Evolutionary conservation across 805 yeast genomes (phyloP).

Genomic region (Candida hungchunana): DNA sequence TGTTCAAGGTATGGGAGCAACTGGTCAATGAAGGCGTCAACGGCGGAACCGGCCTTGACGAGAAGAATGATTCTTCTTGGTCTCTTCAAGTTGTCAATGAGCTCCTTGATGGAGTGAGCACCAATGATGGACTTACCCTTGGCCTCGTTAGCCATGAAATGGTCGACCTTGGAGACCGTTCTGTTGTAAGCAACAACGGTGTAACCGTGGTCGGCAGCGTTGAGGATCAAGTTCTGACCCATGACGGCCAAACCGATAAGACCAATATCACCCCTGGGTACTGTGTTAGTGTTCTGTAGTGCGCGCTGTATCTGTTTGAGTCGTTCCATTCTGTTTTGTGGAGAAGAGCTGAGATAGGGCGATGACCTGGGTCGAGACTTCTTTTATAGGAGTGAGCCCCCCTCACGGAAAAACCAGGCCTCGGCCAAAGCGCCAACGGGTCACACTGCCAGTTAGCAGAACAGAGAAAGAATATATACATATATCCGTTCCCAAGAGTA

Average conservation of each 20-base stretch:
- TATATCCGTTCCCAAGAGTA: too few species aligned
- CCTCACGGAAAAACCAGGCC: background rate
- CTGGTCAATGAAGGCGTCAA: conserved; percentile 85
- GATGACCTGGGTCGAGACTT: too few species aligned
- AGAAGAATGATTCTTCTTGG: conserved; percentile 93
- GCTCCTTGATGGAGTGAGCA: conserved; percentile 88
- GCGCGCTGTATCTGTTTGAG: conserved; percentile 9
- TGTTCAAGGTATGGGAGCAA: conserved; percentile 87
- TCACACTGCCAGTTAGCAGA: background rate
- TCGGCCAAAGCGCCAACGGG: conserved; percentile 3
- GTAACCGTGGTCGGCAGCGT: conserved; percentile 98
- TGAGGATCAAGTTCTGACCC: conserved; percentile 97
- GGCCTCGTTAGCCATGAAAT: conserved; percentile 90
- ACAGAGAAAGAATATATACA: too few species aligned
- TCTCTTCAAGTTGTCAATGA: conserved; percentile 83
- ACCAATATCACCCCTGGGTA: conserved; percentile 85
- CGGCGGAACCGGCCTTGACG: conserved; percentile 96
- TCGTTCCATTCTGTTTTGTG: conserved; percentile 10
- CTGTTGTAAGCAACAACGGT: conserved; percentile 98
- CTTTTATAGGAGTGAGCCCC: too few species aligned
- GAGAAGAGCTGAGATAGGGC: too few species aligned
- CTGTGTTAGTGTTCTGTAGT: conserved; percentile 15
- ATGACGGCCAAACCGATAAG: conserved; percentile 99
- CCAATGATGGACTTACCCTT: conserved; percentile 96
- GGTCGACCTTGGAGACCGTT: conserved; percentile 93